These are phyloP conservation scores for Teratosphaeria nubilosa DNA, from an alignment of 2,329 filamentous ascomycete genomes.

Conservation along the genomic window DNA sequence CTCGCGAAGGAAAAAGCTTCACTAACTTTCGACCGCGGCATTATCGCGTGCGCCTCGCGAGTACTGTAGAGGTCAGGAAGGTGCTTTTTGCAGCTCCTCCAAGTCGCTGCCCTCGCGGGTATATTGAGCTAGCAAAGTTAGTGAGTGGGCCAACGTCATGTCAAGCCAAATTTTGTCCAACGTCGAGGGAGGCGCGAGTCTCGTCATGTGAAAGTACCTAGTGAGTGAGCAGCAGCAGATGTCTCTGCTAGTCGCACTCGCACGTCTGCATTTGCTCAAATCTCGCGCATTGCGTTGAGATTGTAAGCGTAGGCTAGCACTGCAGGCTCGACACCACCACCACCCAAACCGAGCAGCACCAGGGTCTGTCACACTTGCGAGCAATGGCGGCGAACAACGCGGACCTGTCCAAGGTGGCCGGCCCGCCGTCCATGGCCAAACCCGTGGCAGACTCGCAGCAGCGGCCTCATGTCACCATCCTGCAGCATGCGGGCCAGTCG, in stretches of 20 bases:
- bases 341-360: not conserved
- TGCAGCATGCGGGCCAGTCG: not conserved
- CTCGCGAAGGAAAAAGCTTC: not conserved
- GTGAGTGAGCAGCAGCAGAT: not conserved
- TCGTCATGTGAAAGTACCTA: not conserved
- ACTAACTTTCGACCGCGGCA: not conserved
- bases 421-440: slow-evolving; percentile 3
- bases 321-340: not conserved
- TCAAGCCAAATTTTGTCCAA: not conserved
- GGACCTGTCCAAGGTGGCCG: slow-evolving; percentile 1
- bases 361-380: not conserved
- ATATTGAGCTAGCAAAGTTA: not conserved
- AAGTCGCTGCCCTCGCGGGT: not conserved
- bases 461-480: not conserved
- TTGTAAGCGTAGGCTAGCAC: not conserved
- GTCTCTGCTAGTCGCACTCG: not conserved
- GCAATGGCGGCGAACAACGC: not conserved
- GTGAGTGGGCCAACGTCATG: not conserved
- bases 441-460: not conserved
- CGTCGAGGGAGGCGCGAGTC: not conserved
- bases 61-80: not conserved
- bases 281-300: not conserved
- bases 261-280: not conserved
- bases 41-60: not conserved
- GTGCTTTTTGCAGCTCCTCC: not conserved